These are phyloP conservation scores for Pleurotus giganteus DNA, from an alignment of 768 basidiomycete genomes.

Conservation along the genomic window DNA sequence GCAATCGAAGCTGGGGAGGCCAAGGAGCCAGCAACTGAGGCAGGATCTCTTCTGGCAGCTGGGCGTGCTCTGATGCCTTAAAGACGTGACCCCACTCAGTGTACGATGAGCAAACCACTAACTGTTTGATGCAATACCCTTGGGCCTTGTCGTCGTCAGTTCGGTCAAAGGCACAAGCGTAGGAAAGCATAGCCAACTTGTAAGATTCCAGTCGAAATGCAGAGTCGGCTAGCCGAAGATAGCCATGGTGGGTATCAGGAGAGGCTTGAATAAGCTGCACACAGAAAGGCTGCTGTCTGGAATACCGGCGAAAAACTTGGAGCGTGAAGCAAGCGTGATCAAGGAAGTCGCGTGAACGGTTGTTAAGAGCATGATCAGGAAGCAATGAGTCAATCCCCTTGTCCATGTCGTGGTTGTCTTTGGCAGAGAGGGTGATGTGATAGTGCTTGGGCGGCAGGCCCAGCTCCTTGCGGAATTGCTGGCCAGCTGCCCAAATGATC, in stretches of 20 bases:
- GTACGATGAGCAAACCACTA: slow-evolving; percentile 39
- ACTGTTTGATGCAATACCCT: slow-evolving; percentile 43
- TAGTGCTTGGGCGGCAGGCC: slow-evolving; percentile 54
- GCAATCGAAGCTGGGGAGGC: slow-evolving; percentile 31
- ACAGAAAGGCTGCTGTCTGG: slow-evolving; percentile 31
- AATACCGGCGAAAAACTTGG: slow-evolving; percentile 33
- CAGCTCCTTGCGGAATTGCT: slow-evolving; percentile 44
- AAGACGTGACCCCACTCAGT: slow-evolving; percentile 55
- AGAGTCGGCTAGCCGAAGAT: slow-evolving; percentile 48
- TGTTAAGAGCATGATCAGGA: slow-evolving; percentile 27
- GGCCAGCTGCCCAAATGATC: slow-evolving; percentile 55
- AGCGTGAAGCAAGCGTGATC: slow-evolving; percentile 49
- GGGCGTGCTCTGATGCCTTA: slow-evolving; percentile 36
- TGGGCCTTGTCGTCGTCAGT: slow-evolving; percentile 33
- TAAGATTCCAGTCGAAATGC: slow-evolving; percentile 27
- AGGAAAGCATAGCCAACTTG: slow-evolving; percentile 58
- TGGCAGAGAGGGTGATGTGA: slow-evolving; percentile 46
- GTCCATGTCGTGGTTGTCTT: slow-evolving; percentile 41
- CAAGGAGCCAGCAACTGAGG: slow-evolving; percentile 38
- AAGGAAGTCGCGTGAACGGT: slow-evolving; percentile 31
- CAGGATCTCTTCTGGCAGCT: slow-evolving; percentile 33
- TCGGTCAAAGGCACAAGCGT: slow-evolving; percentile 43
- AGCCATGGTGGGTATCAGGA: slow-evolving; percentile 42
- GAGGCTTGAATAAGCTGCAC: slow-evolving; percentile 26
- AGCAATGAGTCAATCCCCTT: slow-evolving; percentile 48